phyloP scores from a whole-genome alignment of 2,329 filamentous ascomycete genomes.

The Colletotrichum spinosum region DNA sequence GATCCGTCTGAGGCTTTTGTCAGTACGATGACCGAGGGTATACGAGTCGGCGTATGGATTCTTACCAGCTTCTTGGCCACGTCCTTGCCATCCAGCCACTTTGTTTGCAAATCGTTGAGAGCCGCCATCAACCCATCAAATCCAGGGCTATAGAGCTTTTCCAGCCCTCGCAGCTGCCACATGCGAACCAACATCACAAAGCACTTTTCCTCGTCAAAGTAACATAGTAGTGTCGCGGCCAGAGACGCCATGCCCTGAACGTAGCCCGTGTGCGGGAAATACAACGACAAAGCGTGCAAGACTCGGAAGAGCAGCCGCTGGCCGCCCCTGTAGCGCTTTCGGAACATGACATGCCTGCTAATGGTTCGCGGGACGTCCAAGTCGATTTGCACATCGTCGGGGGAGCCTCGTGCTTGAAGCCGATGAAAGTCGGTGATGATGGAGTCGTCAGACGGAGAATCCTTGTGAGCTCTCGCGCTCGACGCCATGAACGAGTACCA shows the following conservation, averaged over 20 bases:
- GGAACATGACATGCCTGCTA: slow-evolving; percentile 97
- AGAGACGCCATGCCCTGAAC: slow-evolving; percentile 98
- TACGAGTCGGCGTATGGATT: slow-evolving; percentile 38
- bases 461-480: slow-evolving; percentile 75
- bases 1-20: slow-evolving; percentile 66
- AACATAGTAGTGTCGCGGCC: slow-evolving; percentile 91
- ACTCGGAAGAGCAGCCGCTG: slow-evolving; percentile 93
- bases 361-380: slow-evolving; percentile 96
- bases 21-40: slow-evolving; percentile 5
- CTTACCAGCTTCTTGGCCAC: slow-evolving; percentile 85
- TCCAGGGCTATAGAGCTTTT: slow-evolving; percentile 83
- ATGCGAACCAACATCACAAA: slow-evolving; percentile 98
- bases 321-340: slow-evolving; percentile 88
- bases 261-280: slow-evolving; percentile 92
- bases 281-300: slow-evolving; percentile 89
- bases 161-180: slow-evolving; percentile 89
- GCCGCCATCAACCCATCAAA: slow-evolving; percentile 90
- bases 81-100: slow-evolving; percentile 83
- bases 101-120: slow-evolving; percentile 83
- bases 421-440: slow-evolving; percentile 79
- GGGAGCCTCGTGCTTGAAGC: slow-evolving; percentile 78
- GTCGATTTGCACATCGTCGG: slow-evolving; percentile 97
- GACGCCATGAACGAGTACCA: slow-evolving; percentile 93
- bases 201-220: slow-evolving; percentile 93
- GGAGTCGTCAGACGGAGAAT: slow-evolving; percentile 75